Evolutionary conservation across 225 moss, liverwort and hornwort genomes (phyloP).

Genomic region (Sphagnum tenellum): DNA sequence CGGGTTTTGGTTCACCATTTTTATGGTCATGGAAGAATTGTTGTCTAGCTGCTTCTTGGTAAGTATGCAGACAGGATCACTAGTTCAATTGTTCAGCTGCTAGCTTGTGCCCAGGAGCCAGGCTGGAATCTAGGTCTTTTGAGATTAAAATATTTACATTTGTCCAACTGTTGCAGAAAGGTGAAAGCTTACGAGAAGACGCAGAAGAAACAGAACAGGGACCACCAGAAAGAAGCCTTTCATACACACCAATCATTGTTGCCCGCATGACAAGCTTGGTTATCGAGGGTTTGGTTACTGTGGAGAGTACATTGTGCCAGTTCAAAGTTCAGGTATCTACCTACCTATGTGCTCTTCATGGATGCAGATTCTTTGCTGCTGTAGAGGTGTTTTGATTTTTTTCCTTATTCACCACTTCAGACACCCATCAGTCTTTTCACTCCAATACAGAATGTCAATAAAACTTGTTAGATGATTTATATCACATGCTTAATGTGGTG

Average conservation of each 20-base stretch:
- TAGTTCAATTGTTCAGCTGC: no score
- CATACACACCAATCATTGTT: slow-evolving; percentile 60
- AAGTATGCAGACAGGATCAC: no score
- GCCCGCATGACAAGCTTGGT: slow-evolving; percentile 65
- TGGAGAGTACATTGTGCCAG: slow-evolving; percentile 64
- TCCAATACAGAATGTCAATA: no score
- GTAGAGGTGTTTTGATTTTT: not conserved
- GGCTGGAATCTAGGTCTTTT: no score
- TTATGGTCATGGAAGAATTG: slow-evolving; percentile 1
- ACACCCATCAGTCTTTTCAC: not conserved
- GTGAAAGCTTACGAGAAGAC: slow-evolving; percentile 28
- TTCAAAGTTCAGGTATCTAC: slow-evolving; percentile 63
- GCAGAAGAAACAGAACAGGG: slow-evolving; percentile 23
- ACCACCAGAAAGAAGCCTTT: slow-evolving; percentile 22
- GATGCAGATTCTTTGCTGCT: not conserved
- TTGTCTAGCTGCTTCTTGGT: not conserved
- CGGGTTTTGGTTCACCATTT: not conserved
- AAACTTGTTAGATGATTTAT: no score
- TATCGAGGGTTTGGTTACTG: slow-evolving; percentile 56
- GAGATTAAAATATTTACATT: no score
- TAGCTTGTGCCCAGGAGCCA: no score
- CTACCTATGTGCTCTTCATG: no score
- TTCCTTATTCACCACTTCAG: slow-evolving; percentile 2
- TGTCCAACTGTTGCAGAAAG: slow-evolving; percentile 14
- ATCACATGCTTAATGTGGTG: no score